Percentiles rank a stretch among this genome's conserved stretches.
Conservation (phyloP, 768 basidiomycete species). For the Xerocomellus amylosporus region DNA sequence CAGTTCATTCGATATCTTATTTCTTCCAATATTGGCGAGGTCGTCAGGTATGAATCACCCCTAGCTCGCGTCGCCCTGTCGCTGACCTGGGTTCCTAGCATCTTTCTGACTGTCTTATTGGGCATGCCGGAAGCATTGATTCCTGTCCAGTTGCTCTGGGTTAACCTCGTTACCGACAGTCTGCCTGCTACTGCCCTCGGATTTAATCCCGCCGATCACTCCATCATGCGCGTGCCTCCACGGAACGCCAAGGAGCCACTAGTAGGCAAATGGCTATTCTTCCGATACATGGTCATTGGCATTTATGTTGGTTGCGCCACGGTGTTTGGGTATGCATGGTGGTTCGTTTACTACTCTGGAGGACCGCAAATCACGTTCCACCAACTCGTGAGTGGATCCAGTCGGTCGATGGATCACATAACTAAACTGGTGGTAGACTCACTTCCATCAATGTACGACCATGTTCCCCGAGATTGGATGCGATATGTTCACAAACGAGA, state of each 20-base stretch:
- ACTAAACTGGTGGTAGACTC: constrained; percentile 53
- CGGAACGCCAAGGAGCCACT: constrained; percentile 88
- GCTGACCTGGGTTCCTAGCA: constrained; percentile 43
- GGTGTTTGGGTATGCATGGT: constrained; percentile 98
- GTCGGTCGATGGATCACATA: not conserved
- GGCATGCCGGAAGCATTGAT: constrained; percentile 99
- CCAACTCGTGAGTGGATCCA: constrained; percentile 70
- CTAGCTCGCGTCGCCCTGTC: not conserved
- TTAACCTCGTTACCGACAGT: constrained; percentile 96
- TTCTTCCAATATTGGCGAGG: constrained; percentile 97
- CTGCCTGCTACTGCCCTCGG: constrained; percentile 95
- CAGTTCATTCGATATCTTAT: constrained; percentile 99
- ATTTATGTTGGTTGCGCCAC: constrained; percentile 93
- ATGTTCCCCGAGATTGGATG: constrained; percentile 91
- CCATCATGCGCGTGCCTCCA: constrained; percentile 95
- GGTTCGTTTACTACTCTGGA: constrained; percentile 89
- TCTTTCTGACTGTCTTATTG: constrained; percentile 94
- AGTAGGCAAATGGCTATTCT: constrained; percentile 90
- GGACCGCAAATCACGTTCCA: constrained; percentile 94
- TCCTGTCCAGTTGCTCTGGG: constrained; percentile 97
- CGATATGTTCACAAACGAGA: constrained; percentile 88
- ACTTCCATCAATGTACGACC: constrained; percentile 90
- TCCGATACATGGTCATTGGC: constrained; percentile 93
- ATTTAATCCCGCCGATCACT: constrained; percentile 95
- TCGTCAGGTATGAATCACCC: constrained; percentile 59